Conservation (phyloP, 306 rosid species). For the Vigna trinervia region DNA sequence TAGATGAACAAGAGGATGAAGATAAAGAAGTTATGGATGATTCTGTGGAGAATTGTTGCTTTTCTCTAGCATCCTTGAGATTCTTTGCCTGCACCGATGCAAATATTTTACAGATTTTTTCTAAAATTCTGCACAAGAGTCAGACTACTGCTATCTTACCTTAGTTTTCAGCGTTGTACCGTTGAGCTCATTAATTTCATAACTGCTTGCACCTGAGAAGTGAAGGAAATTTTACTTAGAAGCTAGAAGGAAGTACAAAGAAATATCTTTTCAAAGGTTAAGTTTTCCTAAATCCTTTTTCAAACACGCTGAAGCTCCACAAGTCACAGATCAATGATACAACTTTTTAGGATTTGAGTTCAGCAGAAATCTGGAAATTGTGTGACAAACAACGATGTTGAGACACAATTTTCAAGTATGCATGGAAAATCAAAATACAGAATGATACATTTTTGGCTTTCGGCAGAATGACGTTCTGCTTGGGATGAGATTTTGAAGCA, state of each 20-base stretch:
- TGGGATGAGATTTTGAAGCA: too few species aligned
- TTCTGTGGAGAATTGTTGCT: slow-evolving; percentile 66
- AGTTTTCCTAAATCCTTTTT: not conserved
- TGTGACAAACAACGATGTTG: not conserved
- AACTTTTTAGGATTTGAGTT: not conserved
- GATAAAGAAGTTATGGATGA: slow-evolving; percentile 69
- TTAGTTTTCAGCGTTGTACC: slow-evolving; percentile 42
- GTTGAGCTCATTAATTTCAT: slow-evolving; percentile 48
- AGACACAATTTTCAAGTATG: not conserved
- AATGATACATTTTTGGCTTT: not conserved
- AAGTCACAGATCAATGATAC: not conserved
- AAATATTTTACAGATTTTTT: slow-evolving; percentile 17
- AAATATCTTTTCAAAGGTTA: not conserved
- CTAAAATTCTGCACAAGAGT: not conserved
- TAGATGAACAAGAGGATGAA: slow-evolving; percentile 80
- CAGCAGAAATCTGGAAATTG: not conserved
- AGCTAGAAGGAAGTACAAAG: not conserved
- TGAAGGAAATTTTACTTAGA: not conserved
- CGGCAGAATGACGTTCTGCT: not conserved
- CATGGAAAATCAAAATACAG: not conserved
- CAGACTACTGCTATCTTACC: slow-evolving; percentile 53
- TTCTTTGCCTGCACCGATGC: slow-evolving; percentile 60
- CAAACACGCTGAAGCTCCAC: slow-evolving; percentile 7
- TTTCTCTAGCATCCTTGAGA: slow-evolving; percentile 55
- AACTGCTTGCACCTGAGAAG: slow-evolving; percentile 54